phyloP scores from a whole-genome alignment of 306 rosid species.

The Cicer chorassanicum region DNA sequence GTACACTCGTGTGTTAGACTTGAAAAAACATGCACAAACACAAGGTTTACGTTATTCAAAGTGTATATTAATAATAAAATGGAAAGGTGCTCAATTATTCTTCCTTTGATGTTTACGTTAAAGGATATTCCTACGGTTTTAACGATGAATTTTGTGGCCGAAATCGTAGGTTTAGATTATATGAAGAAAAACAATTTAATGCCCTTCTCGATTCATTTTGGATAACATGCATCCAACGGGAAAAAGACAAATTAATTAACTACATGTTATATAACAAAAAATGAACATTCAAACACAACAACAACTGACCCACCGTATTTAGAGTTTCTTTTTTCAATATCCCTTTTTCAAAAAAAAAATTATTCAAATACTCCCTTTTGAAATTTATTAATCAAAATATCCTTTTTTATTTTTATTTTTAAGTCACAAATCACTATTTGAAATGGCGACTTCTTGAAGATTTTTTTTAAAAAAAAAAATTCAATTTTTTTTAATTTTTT shows the following conservation, averaged over 20 bases:
- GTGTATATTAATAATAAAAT: not conserved
- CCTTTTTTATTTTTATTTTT: too few relatives aligned
- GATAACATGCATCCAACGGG: not conserved
- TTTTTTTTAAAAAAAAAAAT: too few relatives aligned
- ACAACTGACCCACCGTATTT: too few relatives aligned
- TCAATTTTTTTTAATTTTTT: too few relatives aligned
- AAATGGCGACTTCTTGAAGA: too few relatives aligned
- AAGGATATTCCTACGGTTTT: not conserved
- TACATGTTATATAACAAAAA: too few relatives aligned
- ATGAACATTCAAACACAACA: too few relatives aligned
- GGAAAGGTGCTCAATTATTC: not conserved
- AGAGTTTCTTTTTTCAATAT: too few relatives aligned
- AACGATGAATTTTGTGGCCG: not conserved
- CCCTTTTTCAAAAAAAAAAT: too few relatives aligned
- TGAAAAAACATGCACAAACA: not conserved
- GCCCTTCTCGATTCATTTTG: conserved; percentile 1
- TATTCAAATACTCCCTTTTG: too few relatives aligned
- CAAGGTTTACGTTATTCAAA: conserved; percentile 40
- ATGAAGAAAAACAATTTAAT: not conserved
- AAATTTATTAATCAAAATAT: too few relatives aligned
- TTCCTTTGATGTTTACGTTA: not conserved
- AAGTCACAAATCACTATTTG: too few relatives aligned
- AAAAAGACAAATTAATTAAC: not conserved
- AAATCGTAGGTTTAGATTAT: not conserved
- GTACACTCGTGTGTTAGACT: conserved; percentile 38